phyloP scores from a whole-genome alignment of 2,329 filamentous ascomycete species.

The Colletotrichum chrysophilum region DNA sequence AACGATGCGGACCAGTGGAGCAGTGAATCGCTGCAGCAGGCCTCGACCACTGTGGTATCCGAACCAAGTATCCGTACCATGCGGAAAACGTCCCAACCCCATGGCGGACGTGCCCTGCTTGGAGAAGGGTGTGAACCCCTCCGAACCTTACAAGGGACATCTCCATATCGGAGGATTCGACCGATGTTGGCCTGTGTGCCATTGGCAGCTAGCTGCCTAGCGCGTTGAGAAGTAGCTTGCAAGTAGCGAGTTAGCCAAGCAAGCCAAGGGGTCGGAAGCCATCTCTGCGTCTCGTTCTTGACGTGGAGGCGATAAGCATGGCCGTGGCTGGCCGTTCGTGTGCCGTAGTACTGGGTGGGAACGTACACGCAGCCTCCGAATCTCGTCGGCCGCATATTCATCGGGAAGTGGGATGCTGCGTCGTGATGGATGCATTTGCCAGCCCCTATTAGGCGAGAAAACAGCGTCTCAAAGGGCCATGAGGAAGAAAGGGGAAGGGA shows the following conservation, averaged over 20 bases:
- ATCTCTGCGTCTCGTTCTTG: background rate
- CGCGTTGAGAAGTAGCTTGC: background rate
- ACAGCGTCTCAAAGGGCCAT: background rate
- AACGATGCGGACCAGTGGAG: background rate
- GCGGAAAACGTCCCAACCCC: slow-evolving; percentile 13
- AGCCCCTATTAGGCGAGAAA: background rate
- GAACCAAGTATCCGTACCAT: background rate
- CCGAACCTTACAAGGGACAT: slow-evolving; percentile 1
- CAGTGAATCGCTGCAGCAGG: background rate
- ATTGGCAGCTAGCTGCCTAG: background rate
- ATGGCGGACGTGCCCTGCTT: slow-evolving; percentile 4
- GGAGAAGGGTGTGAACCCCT: background rate
- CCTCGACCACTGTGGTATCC: background rate
- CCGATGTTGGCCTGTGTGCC: slow-evolving; percentile 2
- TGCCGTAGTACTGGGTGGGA: background rate
- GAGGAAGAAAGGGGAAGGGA: background rate
- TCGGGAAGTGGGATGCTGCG: slow-evolving; percentile 13
- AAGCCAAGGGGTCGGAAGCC: slow-evolving; percentile 2
- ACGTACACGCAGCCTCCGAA: background rate
- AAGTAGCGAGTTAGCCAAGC: background rate
- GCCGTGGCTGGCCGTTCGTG: background rate
- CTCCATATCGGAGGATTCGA: slow-evolving; percentile 3
- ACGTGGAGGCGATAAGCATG: background rate
- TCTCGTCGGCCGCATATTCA: background rate
- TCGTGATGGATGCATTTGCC: slow-evolving; percentile 5